phyloP scores from a whole-genome alignment of 768 basidiomycete genomes.

The Calocera cornea region DNA sequence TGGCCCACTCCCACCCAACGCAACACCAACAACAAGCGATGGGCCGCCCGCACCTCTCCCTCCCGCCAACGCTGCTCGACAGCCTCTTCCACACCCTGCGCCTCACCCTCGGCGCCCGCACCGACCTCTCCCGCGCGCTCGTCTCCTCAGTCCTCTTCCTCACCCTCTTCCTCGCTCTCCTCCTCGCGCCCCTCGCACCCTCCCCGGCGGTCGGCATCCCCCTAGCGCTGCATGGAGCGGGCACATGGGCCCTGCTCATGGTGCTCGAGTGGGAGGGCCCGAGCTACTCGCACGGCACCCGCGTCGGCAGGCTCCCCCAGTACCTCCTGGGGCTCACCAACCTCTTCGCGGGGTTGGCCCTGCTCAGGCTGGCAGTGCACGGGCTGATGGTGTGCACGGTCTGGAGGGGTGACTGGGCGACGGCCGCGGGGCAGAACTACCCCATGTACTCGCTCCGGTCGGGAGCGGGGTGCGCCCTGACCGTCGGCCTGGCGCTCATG shows the following conservation, averaged over 20 bases:
- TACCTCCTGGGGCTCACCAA: not conserved
- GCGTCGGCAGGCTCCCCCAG: not conserved
- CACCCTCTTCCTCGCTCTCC: not conserved
- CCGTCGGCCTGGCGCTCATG: not conserved
- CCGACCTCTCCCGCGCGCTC: not conserved
- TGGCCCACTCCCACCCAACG: not conserved
- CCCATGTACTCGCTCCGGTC: not conserved
- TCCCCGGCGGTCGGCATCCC: not conserved
- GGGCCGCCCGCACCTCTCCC: not conserved
- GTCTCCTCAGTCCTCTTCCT: not conserved
- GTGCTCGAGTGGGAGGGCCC: not conserved
- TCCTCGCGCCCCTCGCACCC: not conserved
- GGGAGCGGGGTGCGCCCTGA: not conserved
- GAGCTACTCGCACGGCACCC: not conserved
- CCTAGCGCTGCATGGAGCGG: not conserved
- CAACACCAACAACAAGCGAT: not conserved
- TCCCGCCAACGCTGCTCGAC: not conserved
- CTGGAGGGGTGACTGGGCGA: not conserved
- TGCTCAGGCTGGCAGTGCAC: not conserved
- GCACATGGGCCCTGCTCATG: not conserved
- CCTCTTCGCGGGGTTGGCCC: not conserved
- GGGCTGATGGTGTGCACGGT: not conserved
- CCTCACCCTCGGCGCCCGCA: not conserved
- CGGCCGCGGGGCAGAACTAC: not conserved
- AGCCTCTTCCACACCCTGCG: not conserved